These are phyloP conservation scores for Stromatinia cepivora DNA, from an alignment of 2,329 filamentous ascomycete species.

Conservation along the genomic window DNA sequence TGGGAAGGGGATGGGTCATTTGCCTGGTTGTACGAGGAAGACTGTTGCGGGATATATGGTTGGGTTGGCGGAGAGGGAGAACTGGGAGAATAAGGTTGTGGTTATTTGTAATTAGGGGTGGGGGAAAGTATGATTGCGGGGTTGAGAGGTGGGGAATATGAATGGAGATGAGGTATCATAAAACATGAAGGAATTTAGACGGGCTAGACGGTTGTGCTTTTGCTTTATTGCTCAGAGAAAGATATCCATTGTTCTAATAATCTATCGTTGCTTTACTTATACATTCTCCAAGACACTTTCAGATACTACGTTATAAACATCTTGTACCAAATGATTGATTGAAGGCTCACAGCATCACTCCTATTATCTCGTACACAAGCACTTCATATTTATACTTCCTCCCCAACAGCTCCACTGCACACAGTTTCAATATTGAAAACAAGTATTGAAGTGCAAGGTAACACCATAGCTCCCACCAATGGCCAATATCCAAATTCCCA, in stretches of 20 bases:
- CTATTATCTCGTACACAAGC: background rate
- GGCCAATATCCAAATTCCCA: background rate
- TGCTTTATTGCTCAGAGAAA: background rate
- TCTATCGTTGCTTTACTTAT: background rate
- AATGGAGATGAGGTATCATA: background rate
- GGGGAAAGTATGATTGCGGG: too few species aligned
- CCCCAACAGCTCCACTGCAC: background rate
- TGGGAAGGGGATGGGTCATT: slow-evolving; percentile 26
- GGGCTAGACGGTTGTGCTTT: background rate
- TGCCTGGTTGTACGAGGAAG: slow-evolving; percentile 26
- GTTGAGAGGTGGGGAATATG: background rate
- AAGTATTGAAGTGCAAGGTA: background rate
- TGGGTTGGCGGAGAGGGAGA: slow-evolving; percentile 30
- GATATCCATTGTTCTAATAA: slow-evolving; percentile 17
- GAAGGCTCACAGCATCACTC: background rate
- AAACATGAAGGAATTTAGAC: background rate
- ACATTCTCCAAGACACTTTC: background rate
- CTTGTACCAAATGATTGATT: background rate
- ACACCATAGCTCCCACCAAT: background rate
- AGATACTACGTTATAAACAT: background rate
- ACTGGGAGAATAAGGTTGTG: background rate
- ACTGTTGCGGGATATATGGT: slow-evolving; percentile 50
- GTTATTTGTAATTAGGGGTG: slow-evolving; percentile 22
- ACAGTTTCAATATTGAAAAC: background rate
- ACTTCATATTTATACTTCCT: background rate